Conservation (phyloP, 441 rosid species). For the Gossypium lobatum region DNA sequence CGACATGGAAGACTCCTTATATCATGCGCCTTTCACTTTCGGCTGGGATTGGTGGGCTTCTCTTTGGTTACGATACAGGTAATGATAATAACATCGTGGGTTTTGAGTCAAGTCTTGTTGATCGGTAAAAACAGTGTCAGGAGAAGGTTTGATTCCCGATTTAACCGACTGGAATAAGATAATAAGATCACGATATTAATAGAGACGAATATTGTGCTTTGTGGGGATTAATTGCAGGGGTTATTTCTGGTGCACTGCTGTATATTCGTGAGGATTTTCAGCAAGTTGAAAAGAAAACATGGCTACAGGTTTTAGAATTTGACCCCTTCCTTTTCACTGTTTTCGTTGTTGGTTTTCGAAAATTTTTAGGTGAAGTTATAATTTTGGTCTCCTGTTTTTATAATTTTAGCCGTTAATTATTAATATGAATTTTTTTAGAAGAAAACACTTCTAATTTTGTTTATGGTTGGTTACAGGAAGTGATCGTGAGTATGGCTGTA, state of each 20-base stretch:
- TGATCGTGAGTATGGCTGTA: slow-evolving; percentile 77
- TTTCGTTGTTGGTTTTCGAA: neutral
- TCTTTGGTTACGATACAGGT: slow-evolving; percentile 91
- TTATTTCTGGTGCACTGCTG: slow-evolving; percentile 81
- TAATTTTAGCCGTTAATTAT: no score
- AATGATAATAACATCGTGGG: neutral
- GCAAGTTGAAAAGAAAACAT: slow-evolving; percentile 42
- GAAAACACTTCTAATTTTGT: no score
- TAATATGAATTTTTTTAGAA: no score
- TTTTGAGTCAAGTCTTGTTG: no score
- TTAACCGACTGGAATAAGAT: no score
- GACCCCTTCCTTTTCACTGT: neutral
- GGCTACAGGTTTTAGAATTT: slow-evolving; percentile 40
- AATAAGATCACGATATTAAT: no score
- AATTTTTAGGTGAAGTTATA: no score
- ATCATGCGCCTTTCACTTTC: slow-evolving; percentile 82
- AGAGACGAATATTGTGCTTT: neutral
- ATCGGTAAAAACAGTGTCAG: no score
- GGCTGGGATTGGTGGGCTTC: slow-evolving; percentile 87
- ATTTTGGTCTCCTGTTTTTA: no score
- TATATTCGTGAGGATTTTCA: slow-evolving; percentile 63
- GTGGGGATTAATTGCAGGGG: slow-evolving; percentile 32
- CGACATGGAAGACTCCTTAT: slow-evolving; percentile 61
- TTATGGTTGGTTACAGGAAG: slow-evolving; percentile 33
- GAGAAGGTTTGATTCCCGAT: no score